A percentile compares a stretch with the other conserved stretches of the same genome.
Conservation (phyloP, 1,284 basidiomycete genomes). For the Ceratobasidium papillatum region DNA sequence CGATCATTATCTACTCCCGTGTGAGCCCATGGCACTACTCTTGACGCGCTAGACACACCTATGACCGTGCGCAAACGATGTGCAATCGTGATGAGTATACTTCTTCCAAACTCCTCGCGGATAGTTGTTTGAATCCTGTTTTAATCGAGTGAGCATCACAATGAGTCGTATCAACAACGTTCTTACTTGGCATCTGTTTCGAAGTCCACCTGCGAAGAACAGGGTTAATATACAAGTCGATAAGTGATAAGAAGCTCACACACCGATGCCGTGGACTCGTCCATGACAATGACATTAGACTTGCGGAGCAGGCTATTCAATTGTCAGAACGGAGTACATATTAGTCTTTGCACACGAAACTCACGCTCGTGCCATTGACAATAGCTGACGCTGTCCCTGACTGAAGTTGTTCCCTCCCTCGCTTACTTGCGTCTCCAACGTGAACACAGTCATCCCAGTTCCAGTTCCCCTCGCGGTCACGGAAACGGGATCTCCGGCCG, state of each 20-base stretch:
- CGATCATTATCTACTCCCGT: conserved; percentile 69
- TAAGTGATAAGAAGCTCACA: not conserved
- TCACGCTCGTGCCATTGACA: conserved; percentile 68
- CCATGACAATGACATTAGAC: conserved; percentile 37
- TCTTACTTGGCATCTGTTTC: conserved; percentile 53
- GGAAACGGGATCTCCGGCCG: not conserved
- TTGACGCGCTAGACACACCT: not conserved
- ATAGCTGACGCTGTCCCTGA: conserved; percentile 83
- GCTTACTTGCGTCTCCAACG: conserved; percentile 76
- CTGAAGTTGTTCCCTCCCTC: conserved; percentile 85
- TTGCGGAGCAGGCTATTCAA: conserved; percentile 23
- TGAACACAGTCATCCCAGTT: conserved; percentile 53
- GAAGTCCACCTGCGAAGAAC: conserved; percentile 59
- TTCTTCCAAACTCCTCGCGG: conserved; percentile 73
- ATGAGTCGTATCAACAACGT: not conserved
- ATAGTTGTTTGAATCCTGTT: conserved; percentile 77
- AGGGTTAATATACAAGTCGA: not conserved
- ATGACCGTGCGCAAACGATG: conserved; percentile 42
- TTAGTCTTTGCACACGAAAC: not conserved
- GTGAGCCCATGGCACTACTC: conserved; percentile 47
- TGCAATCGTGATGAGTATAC: conserved; percentile 75
- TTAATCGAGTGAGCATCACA: not conserved
- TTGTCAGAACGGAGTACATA: not conserved
- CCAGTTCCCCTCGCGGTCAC: conserved; percentile 21
- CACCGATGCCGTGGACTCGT: conserved; percentile 39